These are phyloP conservation scores for Cercospora nicotianae DNA, from an alignment of 2,329 filamentous ascomycete genomes.

Conservation along the genomic window DNA sequence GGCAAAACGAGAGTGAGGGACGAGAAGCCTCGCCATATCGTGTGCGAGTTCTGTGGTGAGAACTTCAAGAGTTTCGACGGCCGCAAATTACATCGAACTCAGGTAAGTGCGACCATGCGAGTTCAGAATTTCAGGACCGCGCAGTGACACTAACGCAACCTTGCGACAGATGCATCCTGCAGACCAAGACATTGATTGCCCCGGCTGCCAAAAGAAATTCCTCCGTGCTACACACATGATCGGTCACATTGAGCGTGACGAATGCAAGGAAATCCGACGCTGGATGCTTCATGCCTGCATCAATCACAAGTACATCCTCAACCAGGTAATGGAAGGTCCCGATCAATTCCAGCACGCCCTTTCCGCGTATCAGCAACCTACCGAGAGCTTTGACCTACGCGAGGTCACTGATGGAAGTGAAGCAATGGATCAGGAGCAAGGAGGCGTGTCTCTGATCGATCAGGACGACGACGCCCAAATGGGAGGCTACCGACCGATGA, in stretches of 20 bases:
- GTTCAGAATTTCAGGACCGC: not conserved
- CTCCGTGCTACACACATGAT: slow-evolving; percentile 52
- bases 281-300: slow-evolving; percentile 51
- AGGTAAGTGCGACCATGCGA: slow-evolving; percentile 42
- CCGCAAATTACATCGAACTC: slow-evolving; percentile 53
- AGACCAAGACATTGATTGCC: slow-evolving; percentile 53
- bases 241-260: slow-evolving; percentile 55
- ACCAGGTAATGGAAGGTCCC: slow-evolving; percentile 36
- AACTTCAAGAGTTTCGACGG: slow-evolving; percentile 58
- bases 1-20: slow-evolving; percentile 23
- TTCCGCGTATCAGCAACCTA: not conserved
- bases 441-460: slow-evolving; percentile 25
- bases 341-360: slow-evolving; percentile 30
- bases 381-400: slow-evolving; percentile 4
- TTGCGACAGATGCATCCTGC: slow-evolving; percentile 43
- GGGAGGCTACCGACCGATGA: slow-evolving; percentile 25
- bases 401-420: slow-evolving; percentile 13
- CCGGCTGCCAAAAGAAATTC: slow-evolving; percentile 54
- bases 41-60: slow-evolving; percentile 57
- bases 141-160: not conserved
- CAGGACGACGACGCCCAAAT: slow-evolving; percentile 22
- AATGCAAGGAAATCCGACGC: slow-evolving; percentile 49
- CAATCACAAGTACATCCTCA: slow-evolving; percentile 52
- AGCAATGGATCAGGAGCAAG: slow-evolving; percentile 13
- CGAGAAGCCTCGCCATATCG: slow-evolving; percentile 46